Conservation (phyloP, 169 alveolate genomes). For the Eimeria mitis region DNA sequence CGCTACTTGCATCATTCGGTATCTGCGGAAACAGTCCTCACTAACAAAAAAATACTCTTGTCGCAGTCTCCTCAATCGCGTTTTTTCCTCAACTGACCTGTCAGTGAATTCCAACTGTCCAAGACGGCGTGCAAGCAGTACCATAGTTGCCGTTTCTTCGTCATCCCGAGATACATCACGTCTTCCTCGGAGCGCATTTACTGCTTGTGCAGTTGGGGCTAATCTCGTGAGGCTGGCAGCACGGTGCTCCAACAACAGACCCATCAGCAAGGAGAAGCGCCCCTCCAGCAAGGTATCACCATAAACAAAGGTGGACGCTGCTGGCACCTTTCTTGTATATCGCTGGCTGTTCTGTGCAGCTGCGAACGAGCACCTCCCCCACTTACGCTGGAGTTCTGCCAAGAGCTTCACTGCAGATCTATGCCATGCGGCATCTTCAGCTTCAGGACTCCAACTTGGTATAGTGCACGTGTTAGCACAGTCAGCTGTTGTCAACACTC, state of each 20-base stretch:
- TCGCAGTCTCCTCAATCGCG: constrained; percentile 21
- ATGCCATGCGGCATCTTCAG: constrained; percentile 39
- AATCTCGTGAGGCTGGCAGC: constrained; percentile 28
- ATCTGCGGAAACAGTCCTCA: constrained; percentile 3
- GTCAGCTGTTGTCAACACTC: not conserved
- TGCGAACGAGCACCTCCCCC: not conserved
- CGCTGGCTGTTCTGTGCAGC: not conserved
- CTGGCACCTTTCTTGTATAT: not conserved
- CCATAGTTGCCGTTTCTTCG: not conserved
- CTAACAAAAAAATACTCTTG: constrained; percentile 65
- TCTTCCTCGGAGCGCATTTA: not conserved
- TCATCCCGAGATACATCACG: not conserved
- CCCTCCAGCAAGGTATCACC: not conserved
- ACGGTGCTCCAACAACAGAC: constrained; percentile 33
- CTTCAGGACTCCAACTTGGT: constrained; percentile 28
- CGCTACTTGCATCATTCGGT: constrained; percentile 20
- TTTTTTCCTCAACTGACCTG: not conserved
- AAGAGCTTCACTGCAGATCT: constrained; percentile 8
- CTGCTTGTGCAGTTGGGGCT: not conserved
- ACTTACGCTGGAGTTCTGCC: constrained; percentile 12
- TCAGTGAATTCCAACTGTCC: constrained; percentile 50
- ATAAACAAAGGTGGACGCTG: not conserved
- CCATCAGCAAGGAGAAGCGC: constrained; percentile 5
- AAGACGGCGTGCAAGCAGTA: constrained; percentile 29
- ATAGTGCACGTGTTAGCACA: constrained; percentile 7